phyloP scores from a whole-genome alignment of 2,329 filamentous ascomycete genomes.

The Aspergillus sp. region DNA sequence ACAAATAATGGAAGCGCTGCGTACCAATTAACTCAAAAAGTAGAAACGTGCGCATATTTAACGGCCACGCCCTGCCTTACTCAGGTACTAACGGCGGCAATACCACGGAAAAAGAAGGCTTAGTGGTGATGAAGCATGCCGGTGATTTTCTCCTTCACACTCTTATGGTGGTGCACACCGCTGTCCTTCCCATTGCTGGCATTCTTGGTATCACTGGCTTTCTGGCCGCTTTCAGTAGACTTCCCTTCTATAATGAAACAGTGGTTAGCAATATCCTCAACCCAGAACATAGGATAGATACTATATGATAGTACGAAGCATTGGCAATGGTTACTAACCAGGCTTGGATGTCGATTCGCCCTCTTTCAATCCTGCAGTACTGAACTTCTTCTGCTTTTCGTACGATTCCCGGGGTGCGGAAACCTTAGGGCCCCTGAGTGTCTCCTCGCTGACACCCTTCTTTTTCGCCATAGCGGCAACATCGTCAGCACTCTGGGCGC shows the following conservation, averaged over 20 bases:
- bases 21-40: neutral
- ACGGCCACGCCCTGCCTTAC: neutral
- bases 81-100: neutral
- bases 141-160: slow-evolving; percentile 36
- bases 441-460: slow-evolving; percentile 27
- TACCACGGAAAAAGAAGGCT: neutral
- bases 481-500: neutral
- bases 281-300: neutral
- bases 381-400: slow-evolving; percentile 30
- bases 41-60: neutral
- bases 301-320: neutral
- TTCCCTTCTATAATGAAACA: neutral
- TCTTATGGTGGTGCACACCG: slow-evolving; percentile 10
- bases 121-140: slow-evolving; percentile 18
- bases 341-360: neutral
- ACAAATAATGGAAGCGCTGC: neutral
- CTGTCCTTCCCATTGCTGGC: neutral
- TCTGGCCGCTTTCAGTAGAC: neutral
- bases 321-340: neutral
- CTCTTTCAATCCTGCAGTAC: slow-evolving; percentile 1
- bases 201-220: neutral
- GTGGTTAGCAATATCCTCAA: neutral
- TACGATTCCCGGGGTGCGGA: slow-evolving; percentile 24
- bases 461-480: slow-evolving; percentile 1
- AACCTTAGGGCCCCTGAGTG: slow-evolving; percentile 29